Percentiles rank a stretch among this genome's conserved stretches.
phyloP scores from a whole-genome alignment of 2,329 filamentous ascomycete genomes.

The Clonostachys chloroleuca region DNA sequence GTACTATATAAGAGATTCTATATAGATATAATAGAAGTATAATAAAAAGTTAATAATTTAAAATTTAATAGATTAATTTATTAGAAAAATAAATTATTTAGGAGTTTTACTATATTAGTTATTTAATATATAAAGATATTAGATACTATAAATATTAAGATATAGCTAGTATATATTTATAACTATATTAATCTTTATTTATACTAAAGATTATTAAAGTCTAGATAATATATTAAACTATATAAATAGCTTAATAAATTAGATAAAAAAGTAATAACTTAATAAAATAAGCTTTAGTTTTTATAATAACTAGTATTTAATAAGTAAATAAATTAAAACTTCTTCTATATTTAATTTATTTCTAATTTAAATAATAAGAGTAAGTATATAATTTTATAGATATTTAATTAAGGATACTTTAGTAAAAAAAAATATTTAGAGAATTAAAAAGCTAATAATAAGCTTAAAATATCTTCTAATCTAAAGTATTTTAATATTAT shows the following conservation, averaged over 20 bases:
- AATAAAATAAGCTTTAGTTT: neutral
- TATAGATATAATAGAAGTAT: no score
- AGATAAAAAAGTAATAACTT: neutral
- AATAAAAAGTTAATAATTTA: neutral
- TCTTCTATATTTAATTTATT: neutral
- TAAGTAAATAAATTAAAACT: neutral
- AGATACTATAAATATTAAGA: neutral
- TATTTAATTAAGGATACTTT: no score
- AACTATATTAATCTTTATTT: neutral
- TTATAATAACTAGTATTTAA: neutral
- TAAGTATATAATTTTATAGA: neutral
- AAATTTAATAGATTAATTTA: neutral
- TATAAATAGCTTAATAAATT: neutral
- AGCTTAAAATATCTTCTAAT: no score
- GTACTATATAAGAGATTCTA: neutral
- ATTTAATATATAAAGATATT: neutral
- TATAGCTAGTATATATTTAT: neutral
- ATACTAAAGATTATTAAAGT: neutral
- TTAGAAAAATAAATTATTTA: neutral
- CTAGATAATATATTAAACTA: neutral
- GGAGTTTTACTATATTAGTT: neutral
- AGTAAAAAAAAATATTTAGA: no score
- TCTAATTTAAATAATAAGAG: neutral
- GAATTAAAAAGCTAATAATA: no score
- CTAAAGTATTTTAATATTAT: no score